Evolutionary conservation across 345 rosid species (phyloP).

Genomic region (Salix purpurea): DNA sequence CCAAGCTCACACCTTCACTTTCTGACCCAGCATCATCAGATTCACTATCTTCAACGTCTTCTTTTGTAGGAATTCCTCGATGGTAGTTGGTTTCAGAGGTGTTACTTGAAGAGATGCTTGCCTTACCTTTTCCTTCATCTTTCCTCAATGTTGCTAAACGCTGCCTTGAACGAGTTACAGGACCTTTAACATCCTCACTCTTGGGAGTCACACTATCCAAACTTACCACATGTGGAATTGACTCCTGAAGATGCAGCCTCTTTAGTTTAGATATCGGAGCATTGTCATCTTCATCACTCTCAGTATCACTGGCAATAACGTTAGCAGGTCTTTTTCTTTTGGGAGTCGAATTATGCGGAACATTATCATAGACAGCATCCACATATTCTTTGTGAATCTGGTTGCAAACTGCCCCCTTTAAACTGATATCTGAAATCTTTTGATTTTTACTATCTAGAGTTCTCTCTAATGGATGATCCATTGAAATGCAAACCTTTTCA

Average conservation of each 20-base stretch:
- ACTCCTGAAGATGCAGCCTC: slow-evolving; percentile 28
- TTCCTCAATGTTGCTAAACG: slow-evolving; percentile 43
- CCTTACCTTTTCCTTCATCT: slow-evolving; percentile 12
- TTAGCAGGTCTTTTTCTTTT: slow-evolving; percentile 54
- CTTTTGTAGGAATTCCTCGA: slow-evolving; percentile 33
- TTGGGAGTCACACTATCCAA: slow-evolving; percentile 11
- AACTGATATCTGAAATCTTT: background rate
- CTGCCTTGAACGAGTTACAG: slow-evolving; percentile 21
- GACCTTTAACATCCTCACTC: slow-evolving; percentile 8
- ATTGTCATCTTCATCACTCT: slow-evolving; percentile 48
- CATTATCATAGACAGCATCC: slow-evolving; percentile 22
- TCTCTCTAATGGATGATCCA: slow-evolving; percentile 6
- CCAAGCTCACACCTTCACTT: slow-evolving; percentile 47
- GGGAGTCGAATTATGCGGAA: slow-evolving; percentile 16
- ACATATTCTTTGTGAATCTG: slow-evolving; percentile 31
- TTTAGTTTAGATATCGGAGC: slow-evolving; percentile 42
- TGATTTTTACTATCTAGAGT: slow-evolving; percentile 17
- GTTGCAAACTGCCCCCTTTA: slow-evolving; percentile 6
- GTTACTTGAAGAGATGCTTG: slow-evolving; percentile 15
- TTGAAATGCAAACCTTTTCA: slow-evolving; percentile 5
- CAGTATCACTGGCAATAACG: slow-evolving; percentile 54
- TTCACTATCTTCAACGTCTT: slow-evolving; percentile 34
- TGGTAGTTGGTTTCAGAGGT: slow-evolving; percentile 10
- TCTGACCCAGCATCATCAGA: slow-evolving; percentile 37
- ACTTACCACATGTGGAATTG: slow-evolving; percentile 1